Conservation (phyloP, 2,329 filamentous ascomycete genomes). For the Alternaria gaisen region DNA sequence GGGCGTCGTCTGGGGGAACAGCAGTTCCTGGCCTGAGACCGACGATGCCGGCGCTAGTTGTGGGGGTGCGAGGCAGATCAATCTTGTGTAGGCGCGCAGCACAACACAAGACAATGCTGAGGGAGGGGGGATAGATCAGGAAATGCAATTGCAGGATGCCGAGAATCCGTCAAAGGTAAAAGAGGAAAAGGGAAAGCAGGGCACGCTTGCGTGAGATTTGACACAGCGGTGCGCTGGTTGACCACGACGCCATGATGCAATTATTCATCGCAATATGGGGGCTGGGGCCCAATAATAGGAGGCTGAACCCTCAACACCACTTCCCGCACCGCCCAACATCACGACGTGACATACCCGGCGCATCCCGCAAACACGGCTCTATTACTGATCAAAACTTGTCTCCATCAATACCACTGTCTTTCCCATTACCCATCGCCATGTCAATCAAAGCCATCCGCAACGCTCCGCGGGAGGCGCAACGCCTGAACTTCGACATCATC, state of each 20-base stretch:
- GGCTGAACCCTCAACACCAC: slow-evolving; percentile 30
- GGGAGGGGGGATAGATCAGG: slow-evolving; percentile 3
- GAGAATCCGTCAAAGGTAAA: slow-evolving; percentile 5
- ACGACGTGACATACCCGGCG: background rate
- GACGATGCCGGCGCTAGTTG: slow-evolving; percentile 35
- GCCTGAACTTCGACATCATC: slow-evolving; percentile 8
- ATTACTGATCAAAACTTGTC: background rate
- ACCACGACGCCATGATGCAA: slow-evolving; percentile 44
- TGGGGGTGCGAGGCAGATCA: slow-evolving; percentile 19
- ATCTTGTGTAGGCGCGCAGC: slow-evolving; percentile 14
- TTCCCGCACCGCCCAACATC: background rate
- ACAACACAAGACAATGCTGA: slow-evolving; percentile 9
- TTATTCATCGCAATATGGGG: slow-evolving; percentile 28
- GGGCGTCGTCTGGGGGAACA: slow-evolving; percentile 28
- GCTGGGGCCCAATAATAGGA: slow-evolving; percentile 42
- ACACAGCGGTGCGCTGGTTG: slow-evolving; percentile 20
- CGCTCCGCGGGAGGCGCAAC: slow-evolving; percentile 11
- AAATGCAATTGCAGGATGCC: slow-evolving; percentile 9
- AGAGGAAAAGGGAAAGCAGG: slow-evolving; percentile 16
- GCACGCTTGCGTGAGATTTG: slow-evolving; percentile 23
- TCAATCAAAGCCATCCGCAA: background rate
- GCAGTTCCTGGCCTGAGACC: slow-evolving; percentile 27
- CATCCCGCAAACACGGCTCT: background rate
- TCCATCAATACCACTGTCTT: background rate
- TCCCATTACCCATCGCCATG: background rate